Conservation (phyloP, 352 stramenopile genomes). For the Phytophthora capsici region DNA sequence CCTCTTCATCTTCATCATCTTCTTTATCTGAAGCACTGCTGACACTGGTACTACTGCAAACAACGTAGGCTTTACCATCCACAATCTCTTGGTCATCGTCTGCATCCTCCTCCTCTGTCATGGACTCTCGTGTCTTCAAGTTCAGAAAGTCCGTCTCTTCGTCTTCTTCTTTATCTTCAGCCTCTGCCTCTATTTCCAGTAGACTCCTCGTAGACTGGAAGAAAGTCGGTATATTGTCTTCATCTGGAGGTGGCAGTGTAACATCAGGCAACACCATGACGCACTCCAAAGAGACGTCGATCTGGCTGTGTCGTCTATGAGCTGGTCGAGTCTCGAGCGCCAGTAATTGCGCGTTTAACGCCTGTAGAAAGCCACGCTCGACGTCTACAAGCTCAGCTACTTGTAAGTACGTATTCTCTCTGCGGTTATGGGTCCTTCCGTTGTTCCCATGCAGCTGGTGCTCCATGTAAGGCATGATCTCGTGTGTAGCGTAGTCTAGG, state of each 20-base stretch:
- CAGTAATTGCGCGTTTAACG: conserved; percentile 74
- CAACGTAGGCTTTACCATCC: conserved; percentile 25
- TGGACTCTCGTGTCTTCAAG: conserved; percentile 27
- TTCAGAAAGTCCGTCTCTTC: conserved; percentile 19
- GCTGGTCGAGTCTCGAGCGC: conserved; percentile 56
- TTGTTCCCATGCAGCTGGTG: conserved; percentile 40
- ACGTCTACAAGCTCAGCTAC: conserved; percentile 79
- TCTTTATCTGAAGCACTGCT: conserved; percentile 43
- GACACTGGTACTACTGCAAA: conserved; percentile 39
- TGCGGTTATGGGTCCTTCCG: background rate
- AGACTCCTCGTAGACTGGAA: conserved; percentile 48
- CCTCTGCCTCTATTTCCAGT: conserved; percentile 28
- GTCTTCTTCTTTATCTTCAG: conserved; percentile 15
- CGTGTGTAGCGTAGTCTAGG: conserved; percentile 74
- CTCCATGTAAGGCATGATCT: conserved; percentile 75
- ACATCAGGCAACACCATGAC: conserved; percentile 86
- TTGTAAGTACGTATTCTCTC: conserved; percentile 59
- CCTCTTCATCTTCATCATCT: conserved; percentile 37
- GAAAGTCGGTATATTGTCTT: conserved; percentile 50
- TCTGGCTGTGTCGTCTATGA: conserved; percentile 73
- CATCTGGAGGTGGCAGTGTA: conserved; percentile 64
- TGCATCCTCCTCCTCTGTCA: conserved; percentile 42
- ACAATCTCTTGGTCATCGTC: conserved; percentile 24
- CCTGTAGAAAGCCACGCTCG: conserved; percentile 56
- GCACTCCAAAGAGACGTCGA: conserved; percentile 73